Base-by-base conservation (phyloP, 768 basidiomycete species). In the Auriscalpium vulgare region DNA sequence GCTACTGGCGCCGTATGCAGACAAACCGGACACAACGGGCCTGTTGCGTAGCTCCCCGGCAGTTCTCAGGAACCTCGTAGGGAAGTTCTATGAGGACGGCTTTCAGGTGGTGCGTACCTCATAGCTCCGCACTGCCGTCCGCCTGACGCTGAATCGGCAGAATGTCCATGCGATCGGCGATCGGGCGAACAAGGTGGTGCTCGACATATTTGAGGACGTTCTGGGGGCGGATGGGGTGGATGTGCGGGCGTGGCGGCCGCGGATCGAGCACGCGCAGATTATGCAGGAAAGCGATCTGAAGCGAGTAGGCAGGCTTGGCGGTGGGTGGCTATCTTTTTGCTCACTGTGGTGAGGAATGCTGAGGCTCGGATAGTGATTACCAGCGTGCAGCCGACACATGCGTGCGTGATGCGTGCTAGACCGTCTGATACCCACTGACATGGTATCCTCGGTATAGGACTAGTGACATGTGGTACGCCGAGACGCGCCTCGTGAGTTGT, bases 231-330 rank as follows among this genome's bases (percentile, higher is more conserved):
- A 71, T 44, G 60, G 64, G 1, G 54, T 49, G 2, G 57, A 80
- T 53, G 73, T 76, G 6, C 64, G 71, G 2, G 68, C 72, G 51
- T 79, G 82, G 67, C 76, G 94, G 10, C 87, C 91, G 1, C 77
- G 95, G 44, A 84, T 97, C 9, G 95, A 98, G 66, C 95, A 98
- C 69, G 88, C 93, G 0, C 95, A 98, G 68, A 92, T 97, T 48
- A 75, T 98, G 72, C 79, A 81, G 3, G 69, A 66, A 7, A 72
- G 78, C 1, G 95, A 97, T 68, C 63, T 98, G 14, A 67, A 78
- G 54, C 77, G 91, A 9, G 76, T 84, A 19, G 87, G 84, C 36
- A 74, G 69, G 50, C 76, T 97, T 10, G 91, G 91, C 63, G 83
- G 93, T 87, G 56, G 38, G 81, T 67, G 16, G 16, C 53, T 38